Base-by-base conservation (phyloP, 1,284 basidiomycete genomes). In the Cryptococcus sp. region DNA sequence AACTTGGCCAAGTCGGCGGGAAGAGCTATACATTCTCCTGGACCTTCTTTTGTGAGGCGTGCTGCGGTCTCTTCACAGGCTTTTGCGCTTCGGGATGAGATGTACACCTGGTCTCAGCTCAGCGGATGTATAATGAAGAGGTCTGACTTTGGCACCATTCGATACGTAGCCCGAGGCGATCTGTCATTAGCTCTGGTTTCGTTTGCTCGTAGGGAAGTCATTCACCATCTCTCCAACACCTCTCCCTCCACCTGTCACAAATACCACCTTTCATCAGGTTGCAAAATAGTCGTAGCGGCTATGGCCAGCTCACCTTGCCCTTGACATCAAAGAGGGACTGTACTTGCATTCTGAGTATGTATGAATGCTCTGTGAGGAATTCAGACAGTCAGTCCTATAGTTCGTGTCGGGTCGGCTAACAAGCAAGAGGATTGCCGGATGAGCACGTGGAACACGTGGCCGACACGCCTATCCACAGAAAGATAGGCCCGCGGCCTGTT, bases 201-300 rank as follows among this genome's bases (percentile, higher is more conserved):
- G 10, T 7, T 34, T 9, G n/a, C 22, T 21, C 18, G 47, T 11
- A 24, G 36, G 37, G 28, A 47, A 23, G 32, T 18, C 21, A 71
- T 79, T 54, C 48, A 83, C 83, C 83, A 84, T 84, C 75, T 83
- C 85, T 23, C 84, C 83, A 43, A 85, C 81, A 23, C 84, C 84
- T 50, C 83, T 76, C 40, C 82, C 84, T n/a, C 85, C 85, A n/a
- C 85, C 85, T 0, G 84, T 86, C 34, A 85, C 78, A 32, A 86
- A 75, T 1, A 83, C 82, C 4, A 85, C 80, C 69, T 74, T 45
- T 22, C 21, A 46, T 21, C 46, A 28, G 49, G 46, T 57, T 50
- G 28, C 56, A 52, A 52, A 46, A 49, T 40, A 59, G 45, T 3
- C 28, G 13, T 34, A 22, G 19, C 14, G 21, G 28, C 28, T 24